Conservation (phyloP, 2,329 filamentous ascomycete genomes). For the Akanthomyces muscarius region DNA sequence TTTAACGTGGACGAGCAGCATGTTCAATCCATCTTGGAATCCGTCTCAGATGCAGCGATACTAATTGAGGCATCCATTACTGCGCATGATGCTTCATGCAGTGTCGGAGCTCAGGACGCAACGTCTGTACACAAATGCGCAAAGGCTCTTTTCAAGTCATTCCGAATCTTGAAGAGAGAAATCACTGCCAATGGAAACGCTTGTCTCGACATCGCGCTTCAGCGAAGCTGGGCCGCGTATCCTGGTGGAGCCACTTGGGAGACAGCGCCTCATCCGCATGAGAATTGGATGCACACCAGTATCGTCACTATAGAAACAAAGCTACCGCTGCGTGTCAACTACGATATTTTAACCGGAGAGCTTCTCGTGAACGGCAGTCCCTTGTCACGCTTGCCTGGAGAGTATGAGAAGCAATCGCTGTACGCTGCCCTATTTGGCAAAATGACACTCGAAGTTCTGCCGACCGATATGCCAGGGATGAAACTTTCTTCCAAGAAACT, state of each 20-base stretch:
- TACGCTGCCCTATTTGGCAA: constrained; percentile 7
- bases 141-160: not conserved
- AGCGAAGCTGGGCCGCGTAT: constrained; percentile 1
- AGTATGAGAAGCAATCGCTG: not conserved
- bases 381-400: not conserved
- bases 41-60: not conserved
- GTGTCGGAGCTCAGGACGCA: not conserved
- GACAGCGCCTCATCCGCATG: not conserved
- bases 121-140: not conserved
- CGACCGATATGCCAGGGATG: constrained; percentile 6
- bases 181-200: not conserved
- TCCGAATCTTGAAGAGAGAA: not conserved
- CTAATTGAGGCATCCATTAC: constrained; percentile 1
- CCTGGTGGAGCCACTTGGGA: not conserved
- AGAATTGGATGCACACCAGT: not conserved
- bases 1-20: not conserved
- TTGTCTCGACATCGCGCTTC: constrained; percentile 4
- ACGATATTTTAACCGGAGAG: constrained; percentile 4
- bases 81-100: not conserved
- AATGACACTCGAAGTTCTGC: constrained; percentile 1
- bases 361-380: constrained; percentile 9
- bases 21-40: not conserved
- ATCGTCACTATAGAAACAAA: not conserved
- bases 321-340: constrained; percentile 17
- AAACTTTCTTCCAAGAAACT: not conserved